Evolutionary conservation across 306 rosid species (phyloP), one percentile per base, ranked within the genome.

Genomic region (Adenanthera pavonina): DNA sequence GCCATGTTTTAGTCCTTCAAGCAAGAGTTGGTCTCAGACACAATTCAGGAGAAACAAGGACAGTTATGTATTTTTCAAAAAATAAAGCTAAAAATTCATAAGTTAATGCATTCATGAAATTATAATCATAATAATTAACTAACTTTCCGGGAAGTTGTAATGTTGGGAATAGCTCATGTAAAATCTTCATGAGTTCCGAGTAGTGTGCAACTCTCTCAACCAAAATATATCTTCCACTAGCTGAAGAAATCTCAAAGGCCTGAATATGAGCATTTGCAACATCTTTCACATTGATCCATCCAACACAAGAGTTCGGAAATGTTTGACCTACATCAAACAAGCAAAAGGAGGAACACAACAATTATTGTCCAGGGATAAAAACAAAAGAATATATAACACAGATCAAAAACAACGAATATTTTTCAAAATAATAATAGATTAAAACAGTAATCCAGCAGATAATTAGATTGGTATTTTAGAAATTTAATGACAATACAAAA

Each of bases 231-330:
- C 98, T 86, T 81, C 97, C 94, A 72, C 77, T 89, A n/a, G 98
- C 98, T 20, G 93, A 86, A 86, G 98, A 87, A 80, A 69, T 83
- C 86, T 93, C 98, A 85, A 76, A 93, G 3, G 98, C 98, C 80
- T 74, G 90, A 75, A 91, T 83, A 77, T 93, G 98, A 33, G 98
- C 97, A 66, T 89, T 86, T 59, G 93, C 93, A 65, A 91, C 98
- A 74, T 91, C 94, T 83, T 89, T 93, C 64, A 93, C 94, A 84
- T 93, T 79, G 80, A 93, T 76, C 98, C 97, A 93, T 74, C 89
- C 92, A 72, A 88, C 76, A 62, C 75, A 25, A 38, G 67, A 41
- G 84, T 93, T 91, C 16, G 87, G 84, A 81, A 66, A 91, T 65
- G 89, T 87, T 67, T 85, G 75, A 78, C 92, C 98, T 92, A 85